phyloP scores from a whole-genome alignment of 2,329 filamentous ascomycete genomes.

The Lasiodiplodia sp. region DNA sequence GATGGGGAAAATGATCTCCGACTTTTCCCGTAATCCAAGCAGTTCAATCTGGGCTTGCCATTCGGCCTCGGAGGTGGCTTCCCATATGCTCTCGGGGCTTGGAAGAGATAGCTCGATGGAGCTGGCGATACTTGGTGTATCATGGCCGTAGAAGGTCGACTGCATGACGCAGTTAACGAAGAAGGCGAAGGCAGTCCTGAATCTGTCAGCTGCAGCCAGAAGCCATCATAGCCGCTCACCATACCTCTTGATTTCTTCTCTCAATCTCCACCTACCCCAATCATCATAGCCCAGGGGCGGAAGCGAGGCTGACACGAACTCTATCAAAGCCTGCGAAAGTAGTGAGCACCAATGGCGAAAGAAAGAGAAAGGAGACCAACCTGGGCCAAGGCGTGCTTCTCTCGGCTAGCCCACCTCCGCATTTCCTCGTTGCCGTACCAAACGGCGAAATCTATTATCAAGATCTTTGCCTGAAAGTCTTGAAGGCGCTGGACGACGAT shows the following conservation, averaged over 20 bases:
- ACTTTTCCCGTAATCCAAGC: constrained; percentile 4
- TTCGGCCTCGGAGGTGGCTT: constrained; percentile 12
- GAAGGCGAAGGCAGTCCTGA: constrained; percentile 22
- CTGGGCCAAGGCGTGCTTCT: constrained; percentile 13
- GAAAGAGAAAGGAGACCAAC: not conserved
- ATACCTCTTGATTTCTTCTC: constrained; percentile 28
- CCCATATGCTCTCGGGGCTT: constrained; percentile 24
- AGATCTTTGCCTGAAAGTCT: constrained; percentile 15
- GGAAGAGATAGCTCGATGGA: constrained; percentile 16
- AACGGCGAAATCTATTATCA: constrained; percentile 26
- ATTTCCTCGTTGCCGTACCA: constrained; percentile 25
- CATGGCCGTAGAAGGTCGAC: constrained; percentile 10
- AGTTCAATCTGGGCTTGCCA: constrained; percentile 10
- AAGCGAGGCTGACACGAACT: constrained; percentile 2
- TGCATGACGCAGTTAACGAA: constrained; percentile 17
- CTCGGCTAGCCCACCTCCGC: constrained; percentile 14
- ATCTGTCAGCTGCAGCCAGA: not conserved
- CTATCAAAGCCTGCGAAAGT: not conserved
- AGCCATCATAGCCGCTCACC: too few relatives aligned
- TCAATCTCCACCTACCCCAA: constrained; percentile 13
- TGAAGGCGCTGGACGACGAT: not conserved
- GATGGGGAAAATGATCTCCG: constrained; percentile 26
- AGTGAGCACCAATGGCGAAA: not conserved
- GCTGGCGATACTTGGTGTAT: not conserved
- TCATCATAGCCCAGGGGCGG: constrained; percentile 20